Evolutionary conservation across 2,329 filamentous ascomycete genomes (phyloP).

Genomic region (Aspergillus sp.): DNA sequence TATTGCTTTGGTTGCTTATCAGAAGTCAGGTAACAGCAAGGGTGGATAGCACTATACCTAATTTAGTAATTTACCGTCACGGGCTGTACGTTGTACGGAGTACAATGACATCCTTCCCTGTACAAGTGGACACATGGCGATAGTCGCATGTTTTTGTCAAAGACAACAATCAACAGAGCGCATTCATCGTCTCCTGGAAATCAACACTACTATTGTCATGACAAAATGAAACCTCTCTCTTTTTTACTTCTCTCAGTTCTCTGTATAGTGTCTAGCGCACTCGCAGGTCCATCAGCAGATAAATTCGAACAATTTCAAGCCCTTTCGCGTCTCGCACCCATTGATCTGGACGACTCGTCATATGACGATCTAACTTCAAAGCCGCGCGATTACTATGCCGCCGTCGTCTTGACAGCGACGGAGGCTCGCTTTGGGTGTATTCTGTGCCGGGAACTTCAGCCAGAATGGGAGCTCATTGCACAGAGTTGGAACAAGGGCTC

Average conservation of each 20-base stretch:
- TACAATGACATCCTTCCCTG: neutral
- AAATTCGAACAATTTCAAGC: constrained; percentile 65
- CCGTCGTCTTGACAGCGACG: constrained; percentile 78
- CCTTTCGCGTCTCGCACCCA: constrained; percentile 59
- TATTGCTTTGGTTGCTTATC: neutral
- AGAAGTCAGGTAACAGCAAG: neutral
- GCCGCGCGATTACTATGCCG: constrained; percentile 77
- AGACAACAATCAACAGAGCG: neutral
- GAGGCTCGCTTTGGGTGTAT: constrained; percentile 77
- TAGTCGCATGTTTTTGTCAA: neutral
- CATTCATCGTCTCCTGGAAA: neutral
- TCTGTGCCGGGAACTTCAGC: constrained; percentile 83
- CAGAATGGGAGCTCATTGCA: constrained; percentile 82
- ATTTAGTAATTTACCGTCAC: neutral
- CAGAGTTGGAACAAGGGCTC: constrained; percentile 85
- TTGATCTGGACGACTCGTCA: constrained; percentile 69
- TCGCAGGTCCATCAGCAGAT: constrained; percentile 54
- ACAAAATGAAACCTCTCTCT: constrained; percentile 28
- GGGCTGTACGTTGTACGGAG: neutral
- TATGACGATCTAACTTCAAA: constrained; percentile 69
- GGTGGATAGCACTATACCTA: neutral
- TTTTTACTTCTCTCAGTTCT: constrained; percentile 34
- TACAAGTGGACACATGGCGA: neutral
- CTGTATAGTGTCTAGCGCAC: constrained; percentile 20
- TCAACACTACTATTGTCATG: constrained; percentile 2